Evolutionary conservation across 768 basidiomycete species (phyloP), one percentile per base, ranked within the genome.

Genomic region (Trametes sanguinea): DNA sequence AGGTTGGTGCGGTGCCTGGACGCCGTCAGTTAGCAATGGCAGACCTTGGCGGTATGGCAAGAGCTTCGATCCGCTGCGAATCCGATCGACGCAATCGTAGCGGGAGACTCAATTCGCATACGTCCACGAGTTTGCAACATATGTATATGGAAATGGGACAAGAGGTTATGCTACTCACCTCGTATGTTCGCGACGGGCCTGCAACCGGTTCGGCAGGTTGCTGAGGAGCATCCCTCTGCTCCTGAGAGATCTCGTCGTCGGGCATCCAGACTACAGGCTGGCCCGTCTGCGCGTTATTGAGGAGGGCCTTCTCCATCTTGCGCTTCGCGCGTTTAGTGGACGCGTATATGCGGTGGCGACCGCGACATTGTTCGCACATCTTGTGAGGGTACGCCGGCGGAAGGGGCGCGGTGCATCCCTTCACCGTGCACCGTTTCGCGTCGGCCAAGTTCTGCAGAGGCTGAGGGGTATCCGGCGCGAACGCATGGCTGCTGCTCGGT

Each of bases 311-410:
- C 69, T 85, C 83, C 64, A 76, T 65, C 68, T 83, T 84, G 60
- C 82, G 72, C 57, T 78, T 76, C 4, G 78, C 77, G 14, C 82
- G 73, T 67, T 84, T 84, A 4, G 83, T 81, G 39, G 69, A 78
- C 9, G 81, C 82, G 51, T 85, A 84, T 5, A 77, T 69, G 30
- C 83, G 77, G 67, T 85, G 83, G 16, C 80, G 76, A 40, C 76
- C 75, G 27, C 83, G 75, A 72, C 83, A 85, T 0, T 63, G 65
- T 22, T 81, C 78, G 75, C 83, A 85, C 83, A 85, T 84, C 71
- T 80, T 83, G 68, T 74, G 77, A 3, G 65, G 47, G 17, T 73
- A 72, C 6, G 69, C 70, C 6, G 57, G 51, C n/a, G 71, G 65
- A 27, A 81, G 62, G 4, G 65, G 51, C 22, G 73, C 71, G 14